These are phyloP conservation scores for Prunus davidiana DNA, from an alignment of 306 rosid species.

Conservation along the genomic window DNA sequence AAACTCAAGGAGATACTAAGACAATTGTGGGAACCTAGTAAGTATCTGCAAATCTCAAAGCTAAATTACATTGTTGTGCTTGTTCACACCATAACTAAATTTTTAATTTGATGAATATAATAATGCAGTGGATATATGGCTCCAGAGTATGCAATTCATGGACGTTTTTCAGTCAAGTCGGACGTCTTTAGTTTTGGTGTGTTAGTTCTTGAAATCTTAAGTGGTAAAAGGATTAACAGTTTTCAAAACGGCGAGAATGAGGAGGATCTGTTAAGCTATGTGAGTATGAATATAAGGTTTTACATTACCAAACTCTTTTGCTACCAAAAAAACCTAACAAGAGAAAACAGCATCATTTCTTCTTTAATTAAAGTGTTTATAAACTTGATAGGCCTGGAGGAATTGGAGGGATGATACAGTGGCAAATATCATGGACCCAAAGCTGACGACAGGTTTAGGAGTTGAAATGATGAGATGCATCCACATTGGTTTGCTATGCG, in stretches of 20 bases:
- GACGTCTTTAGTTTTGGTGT: conserved; percentile 28
- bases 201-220: conserved; percentile 16
- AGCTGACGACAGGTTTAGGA: background rate
- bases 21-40: conserved; percentile 2
- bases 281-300: background rate
- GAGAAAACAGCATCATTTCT: too few species aligned
- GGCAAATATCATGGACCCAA: background rate
- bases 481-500: conserved; percentile 4
- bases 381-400: background rate
- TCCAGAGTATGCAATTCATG: conserved; percentile 9
- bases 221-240: background rate
- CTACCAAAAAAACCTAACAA: too few species aligned
- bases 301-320: too few species aligned
- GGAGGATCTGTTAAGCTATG: conserved; percentile 10
- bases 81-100: background rate
- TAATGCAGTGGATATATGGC: conserved; percentile 28
- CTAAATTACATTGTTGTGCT: background rate
- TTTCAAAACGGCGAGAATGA: background rate
- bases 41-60: background rate
- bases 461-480: background rate
- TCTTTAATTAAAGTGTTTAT: too few species aligned
- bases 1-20: conserved; percentile 2
- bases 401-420: background rate
- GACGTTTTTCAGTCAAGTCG: conserved; percentile 14
- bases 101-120: background rate